Percentiles rank a stretch among this genome's conserved stretches.
phyloP scores from a whole-genome alignment of 192 early-diverging fungal genomes.

The Entomortierella lignicola region DNA sequence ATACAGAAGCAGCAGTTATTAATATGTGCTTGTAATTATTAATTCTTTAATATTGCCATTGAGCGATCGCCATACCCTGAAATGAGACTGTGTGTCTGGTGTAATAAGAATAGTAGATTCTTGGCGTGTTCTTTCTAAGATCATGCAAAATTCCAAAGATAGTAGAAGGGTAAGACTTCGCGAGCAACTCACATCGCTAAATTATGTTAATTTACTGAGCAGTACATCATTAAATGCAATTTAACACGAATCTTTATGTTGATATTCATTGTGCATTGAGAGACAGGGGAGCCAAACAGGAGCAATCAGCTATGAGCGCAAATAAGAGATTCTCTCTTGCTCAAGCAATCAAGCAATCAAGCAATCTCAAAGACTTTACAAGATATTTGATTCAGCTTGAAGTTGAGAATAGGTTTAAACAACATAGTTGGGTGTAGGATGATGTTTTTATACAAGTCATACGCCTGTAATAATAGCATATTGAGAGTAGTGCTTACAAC shows the following conservation, averaged over 20 bases:
- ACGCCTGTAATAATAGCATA: too few relatives aligned
- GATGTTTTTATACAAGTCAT: too few relatives aligned
- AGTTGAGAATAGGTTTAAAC: too few relatives aligned
- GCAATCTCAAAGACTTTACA: neutral
- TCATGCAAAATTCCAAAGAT: neutral
- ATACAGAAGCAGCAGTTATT: neutral
- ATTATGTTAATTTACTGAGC: neutral
- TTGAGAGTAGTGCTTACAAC: neutral
- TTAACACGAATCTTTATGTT: neutral
- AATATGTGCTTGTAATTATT: neutral
- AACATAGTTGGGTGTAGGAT: too few relatives aligned
- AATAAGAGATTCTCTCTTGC: neutral
- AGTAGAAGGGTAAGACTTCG: neutral
- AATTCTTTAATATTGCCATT: too few relatives aligned
- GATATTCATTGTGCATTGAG: neutral
- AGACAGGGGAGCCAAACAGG: constrained; percentile 4
- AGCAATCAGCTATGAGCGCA: neutral
- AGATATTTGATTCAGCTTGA: too few relatives aligned
- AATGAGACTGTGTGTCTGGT: neutral
- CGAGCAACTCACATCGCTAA: neutral
- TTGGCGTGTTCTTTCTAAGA: neutral
- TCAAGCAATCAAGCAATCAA: neutral
- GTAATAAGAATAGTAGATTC: neutral
- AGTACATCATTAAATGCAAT: neutral
- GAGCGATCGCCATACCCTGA: neutral